Evolutionary conservation across 139 green algal species (phyloP), one percentile per base, ranked within the genome.

Genomic region (Coelastrella sp.): DNA sequence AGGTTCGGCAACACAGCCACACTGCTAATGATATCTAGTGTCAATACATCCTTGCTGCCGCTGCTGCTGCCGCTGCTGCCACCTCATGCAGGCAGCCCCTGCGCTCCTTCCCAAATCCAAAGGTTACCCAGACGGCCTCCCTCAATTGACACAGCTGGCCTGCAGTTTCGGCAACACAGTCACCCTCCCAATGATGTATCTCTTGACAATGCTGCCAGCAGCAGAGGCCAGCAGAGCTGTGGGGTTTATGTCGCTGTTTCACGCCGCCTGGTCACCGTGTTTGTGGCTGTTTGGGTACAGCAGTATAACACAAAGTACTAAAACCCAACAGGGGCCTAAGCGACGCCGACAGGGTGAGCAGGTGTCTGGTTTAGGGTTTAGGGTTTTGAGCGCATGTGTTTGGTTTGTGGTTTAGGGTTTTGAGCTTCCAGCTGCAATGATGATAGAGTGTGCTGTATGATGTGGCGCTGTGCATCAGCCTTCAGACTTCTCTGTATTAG

Each of bases 111-210:
- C 84, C 4, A 59, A 23, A 4, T 56, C 54, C 64, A 65, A 77
- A 8, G 57, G 71, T 22, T 54, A 73, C 32, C 90, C 90, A n/a
- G 47, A 73, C 11, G 90, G 76, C 47, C 59, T 90, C 20, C 90
- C 83, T 5, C 80, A 85, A 59, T 65, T 93, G n/a, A 87, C 82
- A 5, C 83, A 89, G 65, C 78, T 89, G 7, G 84, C 76, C 56
- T 92, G 91, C 71, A 86, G 82, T 32, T 93, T 93, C 84, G 91
- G 88, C 32, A 93, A 92, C 88, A 90, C 88, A 7, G 56, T 93
- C n/a, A 93, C 88, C 3, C 54, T 93, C 5, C 91, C 91, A 4
- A 80, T 93, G 75, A 75, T 93, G 23, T 93, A 90, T 87, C 71
- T 93, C 8, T 56, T 77, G 56, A 91, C 88, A 17, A 92, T 92